A percentile compares a stretch with the other conserved stretches of the same genome.
Conservation (phyloP, 768 basidiomycete species). For the Ramaria sp. region DNA sequence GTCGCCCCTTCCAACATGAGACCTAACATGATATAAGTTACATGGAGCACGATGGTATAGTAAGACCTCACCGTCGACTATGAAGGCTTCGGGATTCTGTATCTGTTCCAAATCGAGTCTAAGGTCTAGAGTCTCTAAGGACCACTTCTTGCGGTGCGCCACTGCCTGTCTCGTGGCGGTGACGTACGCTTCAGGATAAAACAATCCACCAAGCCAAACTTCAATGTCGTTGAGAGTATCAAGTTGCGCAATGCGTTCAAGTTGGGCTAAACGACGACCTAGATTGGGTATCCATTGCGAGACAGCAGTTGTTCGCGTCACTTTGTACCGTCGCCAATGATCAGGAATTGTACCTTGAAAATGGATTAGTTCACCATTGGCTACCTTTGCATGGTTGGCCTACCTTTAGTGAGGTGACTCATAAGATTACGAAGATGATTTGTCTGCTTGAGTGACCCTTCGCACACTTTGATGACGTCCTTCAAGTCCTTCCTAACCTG, state of each 20-base stretch:
- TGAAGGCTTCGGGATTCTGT: conserved; percentile 69
- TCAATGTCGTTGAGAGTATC: conserved; percentile 59
- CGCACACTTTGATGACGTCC: conserved; percentile 75
- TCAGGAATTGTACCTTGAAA: conserved; percentile 69
- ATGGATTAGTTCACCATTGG: not conserved
- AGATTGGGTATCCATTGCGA: conserved; percentile 83
- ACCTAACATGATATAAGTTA: conserved; percentile 34
- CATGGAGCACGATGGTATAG: conserved; percentile 2
- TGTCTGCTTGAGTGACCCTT: conserved; percentile 85
- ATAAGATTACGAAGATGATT: conserved; percentile 90
- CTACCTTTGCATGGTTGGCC: conserved; percentile 9
- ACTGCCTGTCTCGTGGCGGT: conserved; percentile 95
- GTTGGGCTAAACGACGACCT: conserved; percentile 67
- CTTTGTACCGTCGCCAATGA: conserved; percentile 87
- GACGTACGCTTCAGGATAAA: conserved; percentile 94
- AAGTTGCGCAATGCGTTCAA: conserved; percentile 56
- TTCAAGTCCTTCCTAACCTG: conserved; percentile 73
- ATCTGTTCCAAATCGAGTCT: conserved; percentile 74
- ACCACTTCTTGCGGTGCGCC: conserved; percentile 86
- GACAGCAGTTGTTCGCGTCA: conserved; percentile 69
- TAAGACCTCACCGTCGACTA: conserved; percentile 65
- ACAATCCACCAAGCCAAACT: conserved; percentile 89
- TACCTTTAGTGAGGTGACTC: conserved; percentile 84
- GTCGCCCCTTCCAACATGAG: conserved; percentile 80
- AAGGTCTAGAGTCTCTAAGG: conserved; percentile 77